These are phyloP conservation scores for Anisodus acutangulus DNA, from an alignment of 257 asterid species.

Conservation along the genomic window DNA sequence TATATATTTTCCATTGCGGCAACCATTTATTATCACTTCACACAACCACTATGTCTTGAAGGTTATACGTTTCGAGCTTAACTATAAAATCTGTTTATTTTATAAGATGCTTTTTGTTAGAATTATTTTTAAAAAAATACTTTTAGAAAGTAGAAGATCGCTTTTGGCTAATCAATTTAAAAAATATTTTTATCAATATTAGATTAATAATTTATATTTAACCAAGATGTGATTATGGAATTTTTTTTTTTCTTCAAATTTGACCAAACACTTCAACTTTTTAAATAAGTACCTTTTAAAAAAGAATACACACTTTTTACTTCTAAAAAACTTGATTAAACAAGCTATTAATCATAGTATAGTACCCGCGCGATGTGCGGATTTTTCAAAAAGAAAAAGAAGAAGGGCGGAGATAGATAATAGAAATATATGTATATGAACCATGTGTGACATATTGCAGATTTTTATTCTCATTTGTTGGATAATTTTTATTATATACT, in stretches of 20 bases:
- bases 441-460: no score
- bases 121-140: no score
- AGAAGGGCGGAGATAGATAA: no score
- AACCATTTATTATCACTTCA: neutral
- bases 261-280: neutral
- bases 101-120: no score
- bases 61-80: neutral
- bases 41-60: neutral
- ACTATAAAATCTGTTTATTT: no score
- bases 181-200: neutral
- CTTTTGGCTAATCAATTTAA: neutral
- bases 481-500: no score
- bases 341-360: neutral
- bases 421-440: no score
- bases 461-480: no score
- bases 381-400: no score
- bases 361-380: no score
- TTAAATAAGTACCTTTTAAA: neutral
- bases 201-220: neutral
- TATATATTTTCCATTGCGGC: neutral
- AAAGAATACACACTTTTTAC: neutral
- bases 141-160: neutral
- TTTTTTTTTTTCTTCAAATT: neutral
- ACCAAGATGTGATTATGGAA: neutral
- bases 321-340: neutral